phyloP scores from a whole-genome alignment of 495 filamentous ascomycete genomes.

The Oidiodendron maius region DNA sequence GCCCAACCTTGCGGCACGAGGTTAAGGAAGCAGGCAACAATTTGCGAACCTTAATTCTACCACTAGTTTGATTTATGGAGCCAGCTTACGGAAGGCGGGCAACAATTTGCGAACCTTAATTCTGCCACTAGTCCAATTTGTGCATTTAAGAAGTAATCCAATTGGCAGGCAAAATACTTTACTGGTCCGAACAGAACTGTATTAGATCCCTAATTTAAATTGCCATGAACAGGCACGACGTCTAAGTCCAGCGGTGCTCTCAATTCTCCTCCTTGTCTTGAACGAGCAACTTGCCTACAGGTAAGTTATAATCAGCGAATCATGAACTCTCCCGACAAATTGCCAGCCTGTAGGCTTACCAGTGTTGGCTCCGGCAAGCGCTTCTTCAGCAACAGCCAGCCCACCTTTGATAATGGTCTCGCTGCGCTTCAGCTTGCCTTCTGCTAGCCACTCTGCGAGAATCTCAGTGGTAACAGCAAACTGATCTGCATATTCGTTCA shows the following conservation, averaged over 20 bases:
- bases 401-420: slow-evolving; percentile 3
- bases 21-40: no score
- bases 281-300: slow-evolving; percentile 5
- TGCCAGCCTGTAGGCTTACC: neutral
- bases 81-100: no score
- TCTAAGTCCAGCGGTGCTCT: neutral
- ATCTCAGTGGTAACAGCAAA: slow-evolving; percentile 1
- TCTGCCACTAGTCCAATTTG: slow-evolving; percentile 2
- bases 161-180: slow-evolving; percentile 1
- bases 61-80: slow-evolving; percentile 1
- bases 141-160: slow-evolving; percentile 3
- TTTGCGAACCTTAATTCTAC: slow-evolving; percentile 6
- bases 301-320: neutral
- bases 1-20: no score
- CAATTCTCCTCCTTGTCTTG: slow-evolving; percentile 2
- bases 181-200: slow-evolving; percentile 1
- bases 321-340: slow-evolving; percentile 1
- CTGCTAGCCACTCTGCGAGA: neutral
- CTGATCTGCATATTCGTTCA: neutral
- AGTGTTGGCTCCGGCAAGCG: neutral
- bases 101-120: no score
- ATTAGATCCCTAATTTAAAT: slow-evolving; percentile 1
- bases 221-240: neutral
- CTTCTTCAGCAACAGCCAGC: slow-evolving; percentile 4
- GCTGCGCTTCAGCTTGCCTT: slow-evolving; percentile 2